These are phyloP conservation scores for Chromera velia DNA, from an alignment of 73 alveolate genomes.

Conservation along the genomic window DNA sequence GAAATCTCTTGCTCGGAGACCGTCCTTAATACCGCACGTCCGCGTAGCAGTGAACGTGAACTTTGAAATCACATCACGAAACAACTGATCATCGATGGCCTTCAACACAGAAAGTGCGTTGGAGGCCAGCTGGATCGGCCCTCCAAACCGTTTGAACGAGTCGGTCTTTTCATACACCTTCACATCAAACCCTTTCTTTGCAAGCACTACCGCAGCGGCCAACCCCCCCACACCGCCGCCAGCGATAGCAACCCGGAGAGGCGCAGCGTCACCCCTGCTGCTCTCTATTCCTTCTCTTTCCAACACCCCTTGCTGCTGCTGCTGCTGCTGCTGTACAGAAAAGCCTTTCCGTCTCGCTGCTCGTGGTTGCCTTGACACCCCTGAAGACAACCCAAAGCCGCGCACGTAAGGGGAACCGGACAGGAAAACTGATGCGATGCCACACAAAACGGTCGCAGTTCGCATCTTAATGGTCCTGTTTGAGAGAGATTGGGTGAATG, in stretches of 20 bases:
- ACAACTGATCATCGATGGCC: slow-evolving; percentile 27
- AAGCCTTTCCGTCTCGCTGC: too few species aligned
- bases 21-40: slow-evolving; percentile 34
- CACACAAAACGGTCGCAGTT: too few species aligned
- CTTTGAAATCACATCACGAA: slow-evolving; percentile 18
- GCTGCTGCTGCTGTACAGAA: too few species aligned
- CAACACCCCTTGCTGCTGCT: too few species aligned
- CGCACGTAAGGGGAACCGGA: too few species aligned
- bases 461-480: too few species aligned
- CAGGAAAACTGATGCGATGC: too few species aligned
- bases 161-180: slow-evolving; percentile 21
- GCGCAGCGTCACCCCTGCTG: too few species aligned
- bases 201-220: slow-evolving; percentile 20
- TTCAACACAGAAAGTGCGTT: slow-evolving; percentile 17
- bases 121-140: slow-evolving; percentile 34
- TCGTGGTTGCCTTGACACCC: too few species aligned
- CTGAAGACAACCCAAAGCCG: too few species aligned
- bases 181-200: slow-evolving; percentile 26
- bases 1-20: background rate
- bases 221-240: slow-evolving; percentile 45
- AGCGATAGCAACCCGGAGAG: slow-evolving; percentile 24
- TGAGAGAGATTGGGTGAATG: too few species aligned
- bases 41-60: slow-evolving; percentile 38
- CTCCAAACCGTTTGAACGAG: slow-evolving; percentile 25
- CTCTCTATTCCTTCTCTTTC: too few species aligned